Conservation (phyloP, 2,329 filamentous ascomycete genomes). For the Paracoccidioides brasiliensis region DNA sequence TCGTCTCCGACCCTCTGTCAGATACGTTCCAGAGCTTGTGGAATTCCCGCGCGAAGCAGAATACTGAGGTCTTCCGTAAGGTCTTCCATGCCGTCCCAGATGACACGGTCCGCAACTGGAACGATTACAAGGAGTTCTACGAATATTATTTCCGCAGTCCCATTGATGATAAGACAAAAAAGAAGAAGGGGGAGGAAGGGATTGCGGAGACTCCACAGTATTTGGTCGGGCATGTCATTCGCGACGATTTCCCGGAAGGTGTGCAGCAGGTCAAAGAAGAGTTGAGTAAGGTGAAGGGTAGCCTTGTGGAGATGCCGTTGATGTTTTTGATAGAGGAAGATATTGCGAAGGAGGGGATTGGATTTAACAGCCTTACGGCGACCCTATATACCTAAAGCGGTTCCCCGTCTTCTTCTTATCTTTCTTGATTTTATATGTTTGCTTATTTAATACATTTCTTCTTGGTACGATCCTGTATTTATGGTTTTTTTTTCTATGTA, state of each 20-base stretch:
- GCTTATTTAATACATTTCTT: background rate
- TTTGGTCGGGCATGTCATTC: constrained; percentile 77
- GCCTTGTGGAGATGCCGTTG: constrained; percentile 79
- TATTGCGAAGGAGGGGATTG: constrained; percentile 69
- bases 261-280: constrained; percentile 60
- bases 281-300: constrained; percentile 53
- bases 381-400: constrained; percentile 51
- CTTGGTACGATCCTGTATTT: background rate
- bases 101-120: constrained; percentile 46
- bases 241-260: constrained; percentile 61
- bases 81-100: constrained; percentile 51
- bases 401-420: background rate
- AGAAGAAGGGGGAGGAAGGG: constrained; percentile 26
- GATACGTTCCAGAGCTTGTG: constrained; percentile 43
- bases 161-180: constrained; percentile 28
- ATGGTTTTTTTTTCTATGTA: background rate
- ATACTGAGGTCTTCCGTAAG: constrained; percentile 47
- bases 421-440: background rate
- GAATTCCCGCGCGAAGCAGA: constrained; percentile 45
- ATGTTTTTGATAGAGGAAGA: constrained; percentile 76
- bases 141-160: constrained; percentile 43
- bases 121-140: constrained; percentile 51
- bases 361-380: constrained; percentile 58
- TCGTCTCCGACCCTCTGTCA: constrained; percentile 46
- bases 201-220: constrained; percentile 41